These are phyloP conservation scores for Kalanchoe fedtschenkoi DNA, from an alignment of 164 flowering plant species.

Conservation along the genomic window DNA sequence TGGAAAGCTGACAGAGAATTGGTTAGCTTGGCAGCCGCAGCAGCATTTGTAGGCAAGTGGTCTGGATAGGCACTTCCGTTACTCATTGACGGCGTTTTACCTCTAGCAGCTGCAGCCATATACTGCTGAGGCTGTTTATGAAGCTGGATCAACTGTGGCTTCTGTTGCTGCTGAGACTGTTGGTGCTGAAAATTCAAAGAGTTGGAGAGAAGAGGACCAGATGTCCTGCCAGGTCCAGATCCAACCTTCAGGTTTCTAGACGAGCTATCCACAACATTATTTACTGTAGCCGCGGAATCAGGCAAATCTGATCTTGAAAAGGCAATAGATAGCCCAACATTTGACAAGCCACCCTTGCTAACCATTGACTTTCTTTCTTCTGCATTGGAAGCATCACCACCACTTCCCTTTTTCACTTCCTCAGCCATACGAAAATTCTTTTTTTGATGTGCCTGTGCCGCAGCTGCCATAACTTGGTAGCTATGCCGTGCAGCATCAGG, in stretches of 20 bases:
- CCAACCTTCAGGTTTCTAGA: slow-evolving; percentile 42
- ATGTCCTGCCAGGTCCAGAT: slow-evolving; percentile 23
- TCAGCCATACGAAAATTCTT: slow-evolving; percentile 41
- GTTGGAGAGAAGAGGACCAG: slow-evolving; percentile 24
- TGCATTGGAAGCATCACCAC: slow-evolving; percentile 26
- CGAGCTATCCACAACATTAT: slow-evolving; percentile 41
- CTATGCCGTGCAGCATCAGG: slow-evolving; percentile 57
- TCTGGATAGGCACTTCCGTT: slow-evolving; percentile 50
- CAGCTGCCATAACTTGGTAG: slow-evolving; percentile 47
- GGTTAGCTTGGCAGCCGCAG: slow-evolving; percentile 43
- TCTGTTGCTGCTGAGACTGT: slow-evolving; percentile 29
- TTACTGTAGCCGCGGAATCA: slow-evolving; percentile 34
- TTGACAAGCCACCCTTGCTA: slow-evolving; percentile 20
- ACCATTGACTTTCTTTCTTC: slow-evolving; percentile 43
- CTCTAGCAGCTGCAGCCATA: slow-evolving; percentile 33
- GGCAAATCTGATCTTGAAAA: slow-evolving; percentile 54
- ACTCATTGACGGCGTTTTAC: slow-evolving; percentile 34
- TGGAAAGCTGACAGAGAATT: slow-evolving; percentile 36
- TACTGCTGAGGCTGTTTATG: slow-evolving; percentile 35
- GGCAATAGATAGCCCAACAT: slow-evolving; percentile 46
- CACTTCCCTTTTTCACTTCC: slow-evolving; percentile 39
- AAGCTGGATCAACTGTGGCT: slow-evolving; percentile 27
- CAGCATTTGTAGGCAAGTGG: slow-evolving; percentile 35
- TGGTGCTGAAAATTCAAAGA: slow-evolving; percentile 22
- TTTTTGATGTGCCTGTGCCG: slow-evolving; percentile 48